These are phyloP conservation scores for Colletotrichum acutatum DNA, from an alignment of 2,329 filamentous ascomycete species.

Conservation along the genomic window DNA sequence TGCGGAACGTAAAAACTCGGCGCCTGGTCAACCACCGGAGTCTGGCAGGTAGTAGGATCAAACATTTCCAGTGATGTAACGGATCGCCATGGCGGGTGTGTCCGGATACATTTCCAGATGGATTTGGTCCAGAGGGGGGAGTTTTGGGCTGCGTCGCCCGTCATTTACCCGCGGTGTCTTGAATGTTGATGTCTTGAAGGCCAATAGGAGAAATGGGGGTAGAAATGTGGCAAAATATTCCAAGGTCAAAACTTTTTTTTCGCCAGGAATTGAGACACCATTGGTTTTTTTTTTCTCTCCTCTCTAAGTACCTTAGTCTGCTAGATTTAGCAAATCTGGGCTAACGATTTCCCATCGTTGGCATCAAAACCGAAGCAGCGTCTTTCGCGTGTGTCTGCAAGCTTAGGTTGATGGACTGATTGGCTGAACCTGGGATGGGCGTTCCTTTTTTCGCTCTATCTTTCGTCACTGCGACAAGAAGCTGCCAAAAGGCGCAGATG, in stretches of 20 bases:
- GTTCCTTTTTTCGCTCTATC: conserved; percentile 19
- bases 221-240: neutral
- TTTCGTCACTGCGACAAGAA: conserved; percentile 1
- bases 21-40: conserved; percentile 18
- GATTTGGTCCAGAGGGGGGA: neutral
- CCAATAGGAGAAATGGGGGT: neutral
- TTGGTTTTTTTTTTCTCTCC: neutral
- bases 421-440: neutral
- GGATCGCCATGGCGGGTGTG: conserved; percentile 21
- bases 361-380: neutral
- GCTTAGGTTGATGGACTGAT: conserved; percentile 5
- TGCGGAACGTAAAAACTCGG: conserved; percentile 1
- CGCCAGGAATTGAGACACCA: neutral
- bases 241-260: neutral
- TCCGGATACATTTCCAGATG: conserved; percentile 20
- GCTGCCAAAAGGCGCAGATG: neutral
- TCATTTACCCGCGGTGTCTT: conserved; percentile 8
- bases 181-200: conserved; percentile 19
- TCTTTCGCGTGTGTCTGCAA: neutral
- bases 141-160: neutral
- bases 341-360: neutral
- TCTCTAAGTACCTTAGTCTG: neutral
- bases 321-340: neutral
- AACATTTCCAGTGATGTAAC: conserved; percentile 26
- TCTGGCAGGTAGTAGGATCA: conserved; percentile 9